A percentile compares a stretch with the other conserved stretches of the same genome.
Conservation (phyloP, 2,329 filamentous ascomycete genomes). For the Aureobasidium sp. region DNA sequence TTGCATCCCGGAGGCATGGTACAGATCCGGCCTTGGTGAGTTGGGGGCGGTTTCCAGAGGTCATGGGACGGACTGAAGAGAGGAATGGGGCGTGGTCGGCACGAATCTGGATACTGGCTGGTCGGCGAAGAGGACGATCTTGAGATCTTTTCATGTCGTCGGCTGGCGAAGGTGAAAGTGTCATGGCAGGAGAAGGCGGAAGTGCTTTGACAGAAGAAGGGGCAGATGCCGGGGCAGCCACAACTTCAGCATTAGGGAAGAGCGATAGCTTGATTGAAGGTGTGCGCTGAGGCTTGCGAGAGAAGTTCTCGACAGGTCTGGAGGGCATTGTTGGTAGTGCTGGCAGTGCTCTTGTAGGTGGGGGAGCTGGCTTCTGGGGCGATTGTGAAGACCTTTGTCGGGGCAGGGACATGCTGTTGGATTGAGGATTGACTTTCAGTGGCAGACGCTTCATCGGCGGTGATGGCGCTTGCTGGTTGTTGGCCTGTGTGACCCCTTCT, state of each 20-base stretch:
- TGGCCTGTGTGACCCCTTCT: not conserved
- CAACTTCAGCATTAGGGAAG: slow-evolving; percentile 13
- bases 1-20: not conserved
- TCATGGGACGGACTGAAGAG: slow-evolving; percentile 26
- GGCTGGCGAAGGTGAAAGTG: not conserved
- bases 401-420: not conserved
- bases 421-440: not conserved
- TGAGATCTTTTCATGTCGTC: not conserved
- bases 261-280: slow-evolving; percentile 17
- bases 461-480: not conserved
- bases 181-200: not conserved
- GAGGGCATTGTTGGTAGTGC: slow-evolving; percentile 2
- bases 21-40: slow-evolving; percentile 5
- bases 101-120: slow-evolving; percentile 36
- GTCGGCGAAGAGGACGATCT: slow-evolving; percentile 27
- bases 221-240: slow-evolving; percentile 1
- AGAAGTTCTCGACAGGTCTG: slow-evolving; percentile 1
- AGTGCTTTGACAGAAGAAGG: not conserved
- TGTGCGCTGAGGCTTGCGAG: slow-evolving; percentile 2
- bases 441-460: not conserved
- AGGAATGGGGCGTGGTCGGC: slow-evolving; percentile 36
- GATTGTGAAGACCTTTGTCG: not conserved
- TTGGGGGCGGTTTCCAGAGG: slow-evolving; percentile 15
- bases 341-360: not conserved
- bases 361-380: not conserved